Evolutionary conservation across 305 asterid species (phyloP).

Genomic region (Nicotiana rustica): DNA sequence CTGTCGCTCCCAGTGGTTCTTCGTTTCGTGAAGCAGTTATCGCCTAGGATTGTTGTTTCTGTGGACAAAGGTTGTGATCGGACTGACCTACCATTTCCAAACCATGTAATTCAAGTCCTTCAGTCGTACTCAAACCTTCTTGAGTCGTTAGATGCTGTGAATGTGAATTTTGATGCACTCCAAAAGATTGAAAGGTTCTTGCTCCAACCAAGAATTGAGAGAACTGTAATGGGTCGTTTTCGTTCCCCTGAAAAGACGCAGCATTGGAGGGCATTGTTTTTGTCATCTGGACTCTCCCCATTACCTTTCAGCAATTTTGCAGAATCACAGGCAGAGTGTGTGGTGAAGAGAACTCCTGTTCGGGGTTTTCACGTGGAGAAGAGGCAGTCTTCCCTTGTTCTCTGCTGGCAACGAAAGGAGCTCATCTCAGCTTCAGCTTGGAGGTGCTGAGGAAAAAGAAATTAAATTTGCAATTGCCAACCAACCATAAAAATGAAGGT

Average conservation of each 20-base stretch:
- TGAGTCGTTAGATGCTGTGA: slow-evolving; percentile 90
- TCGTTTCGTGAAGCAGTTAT: slow-evolving; percentile 71
- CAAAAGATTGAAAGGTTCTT: slow-evolving; percentile 91
- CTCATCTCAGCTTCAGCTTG: slow-evolving; percentile 95
- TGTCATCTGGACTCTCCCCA: slow-evolving; percentile 86
- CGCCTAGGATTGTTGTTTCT: slow-evolving; percentile 85
- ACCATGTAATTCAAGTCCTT: slow-evolving; percentile 80
- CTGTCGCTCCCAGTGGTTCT: slow-evolving; percentile 64
- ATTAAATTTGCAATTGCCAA: slow-evolving; percentile 26
- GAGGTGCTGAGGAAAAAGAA: slow-evolving; percentile 66
- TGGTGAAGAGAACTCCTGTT: slow-evolving; percentile 83
- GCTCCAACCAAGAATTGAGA: slow-evolving; percentile 79
- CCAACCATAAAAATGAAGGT: slow-evolving; percentile 46
- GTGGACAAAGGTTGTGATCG: slow-evolving; percentile 87
- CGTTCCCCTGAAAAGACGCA: slow-evolving; percentile 73
- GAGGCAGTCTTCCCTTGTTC: slow-evolving; percentile 86
- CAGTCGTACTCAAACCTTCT: slow-evolving; percentile 79
- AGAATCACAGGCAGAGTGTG: slow-evolving; percentile 91
- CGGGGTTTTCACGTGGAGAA: slow-evolving; percentile 90
- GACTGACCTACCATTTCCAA: slow-evolving; percentile 82
- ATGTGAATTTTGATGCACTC: slow-evolving; percentile 75
- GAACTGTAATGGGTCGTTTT: slow-evolving; percentile 59
- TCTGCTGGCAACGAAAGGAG: slow-evolving; percentile 95
- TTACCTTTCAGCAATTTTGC: slow-evolving; percentile 81
- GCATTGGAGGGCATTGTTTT: slow-evolving; percentile 85